phyloP scores from a whole-genome alignment of 176 grass and related monocot genomes.

The Juncus inflexus region DNA sequence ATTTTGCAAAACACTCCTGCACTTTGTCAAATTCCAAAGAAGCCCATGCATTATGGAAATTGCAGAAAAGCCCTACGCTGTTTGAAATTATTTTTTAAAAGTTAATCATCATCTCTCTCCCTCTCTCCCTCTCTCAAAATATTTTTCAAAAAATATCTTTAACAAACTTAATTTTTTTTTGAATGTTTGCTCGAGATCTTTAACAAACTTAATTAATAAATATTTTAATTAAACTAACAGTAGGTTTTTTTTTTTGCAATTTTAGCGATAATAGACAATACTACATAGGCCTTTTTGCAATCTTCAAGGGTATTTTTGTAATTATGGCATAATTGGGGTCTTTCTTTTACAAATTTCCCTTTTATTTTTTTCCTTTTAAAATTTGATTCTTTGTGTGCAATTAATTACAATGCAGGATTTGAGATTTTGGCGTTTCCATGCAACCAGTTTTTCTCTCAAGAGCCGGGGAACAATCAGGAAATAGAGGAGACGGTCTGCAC shows the following conservation, averaged over 20 bases:
- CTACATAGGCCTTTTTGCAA: not conserved
- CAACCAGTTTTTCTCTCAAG: constrained; percentile 79
- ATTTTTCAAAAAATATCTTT: not conserved
- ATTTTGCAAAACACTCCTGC: not conserved
- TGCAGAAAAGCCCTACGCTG: not conserved
- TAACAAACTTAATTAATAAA: too few species aligned
- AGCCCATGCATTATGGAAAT: not conserved
- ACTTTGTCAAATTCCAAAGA: not conserved
- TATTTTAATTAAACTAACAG: not conserved
- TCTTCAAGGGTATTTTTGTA: not conserved
- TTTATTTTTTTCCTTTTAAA: not conserved
- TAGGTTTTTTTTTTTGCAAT: not conserved
- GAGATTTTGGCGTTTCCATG: constrained; percentile 83
- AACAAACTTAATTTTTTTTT: too few species aligned
- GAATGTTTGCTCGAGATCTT: too few species aligned
- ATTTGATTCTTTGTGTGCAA: not conserved
- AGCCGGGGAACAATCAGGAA: constrained; percentile 76
- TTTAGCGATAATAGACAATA: not conserved
- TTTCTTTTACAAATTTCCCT: not conserved
- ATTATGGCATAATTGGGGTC: not conserved
- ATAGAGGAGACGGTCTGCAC: constrained; percentile 87
- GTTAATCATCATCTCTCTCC: not conserved
- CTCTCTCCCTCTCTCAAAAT: not conserved
- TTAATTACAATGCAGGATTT: constrained; percentile 42
- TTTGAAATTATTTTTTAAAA: too few species aligned